A percentile compares a stretch with the other conserved stretches of the same genome.
These are phyloP conservation scores for Capsella rubella DNA, from an alignment of 441 rosid genomes.

Conservation along the genomic window DNA sequence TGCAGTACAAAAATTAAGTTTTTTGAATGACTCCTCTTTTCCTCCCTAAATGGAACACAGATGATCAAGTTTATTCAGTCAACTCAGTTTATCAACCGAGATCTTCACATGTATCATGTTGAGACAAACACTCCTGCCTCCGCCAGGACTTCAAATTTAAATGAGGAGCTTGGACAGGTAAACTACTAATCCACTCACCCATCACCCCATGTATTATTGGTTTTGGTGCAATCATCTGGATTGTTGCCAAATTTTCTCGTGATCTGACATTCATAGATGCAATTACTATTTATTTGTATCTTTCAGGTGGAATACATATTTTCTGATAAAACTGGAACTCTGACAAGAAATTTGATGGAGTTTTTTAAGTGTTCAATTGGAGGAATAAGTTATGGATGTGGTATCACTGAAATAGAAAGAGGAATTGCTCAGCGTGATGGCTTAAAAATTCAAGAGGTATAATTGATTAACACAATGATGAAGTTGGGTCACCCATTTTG, in stretches of 20 bases:
- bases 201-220: too few relatives aligned
- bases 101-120: constrained; percentile 85
- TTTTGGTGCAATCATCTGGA: neutral
- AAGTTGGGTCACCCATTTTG: too few relatives aligned
- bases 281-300: constrained; percentile 9
- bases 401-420: constrained; percentile 91
- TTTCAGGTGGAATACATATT: constrained; percentile 96
- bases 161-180: constrained; percentile 99
- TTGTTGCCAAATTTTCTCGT: neutral
- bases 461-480: too few relatives aligned
- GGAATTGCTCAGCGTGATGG: constrained; percentile 82
- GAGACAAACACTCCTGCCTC: constrained; percentile 93
- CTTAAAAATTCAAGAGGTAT: constrained; percentile 63
- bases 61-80: constrained; percentile 98
- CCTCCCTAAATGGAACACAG: constrained; percentile 52
- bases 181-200: too few relatives aligned
- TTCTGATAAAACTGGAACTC: constrained; percentile 99
- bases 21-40: constrained; percentile 21
- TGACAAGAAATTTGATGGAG: constrained; percentile 98
- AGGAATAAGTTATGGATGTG: constrained; percentile 94
- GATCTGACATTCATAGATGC: too few relatives aligned
- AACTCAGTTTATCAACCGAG: constrained; percentile 95
- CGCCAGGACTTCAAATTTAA: constrained; percentile 97
- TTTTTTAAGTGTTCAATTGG: constrained; percentile 99
- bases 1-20: constrained; percentile 17